Evolutionary conservation across 2,329 filamentous ascomycete genomes (phyloP), one percentile per base, ranked within the genome.

Genomic region (Chaetomiaceae sp.): DNA sequence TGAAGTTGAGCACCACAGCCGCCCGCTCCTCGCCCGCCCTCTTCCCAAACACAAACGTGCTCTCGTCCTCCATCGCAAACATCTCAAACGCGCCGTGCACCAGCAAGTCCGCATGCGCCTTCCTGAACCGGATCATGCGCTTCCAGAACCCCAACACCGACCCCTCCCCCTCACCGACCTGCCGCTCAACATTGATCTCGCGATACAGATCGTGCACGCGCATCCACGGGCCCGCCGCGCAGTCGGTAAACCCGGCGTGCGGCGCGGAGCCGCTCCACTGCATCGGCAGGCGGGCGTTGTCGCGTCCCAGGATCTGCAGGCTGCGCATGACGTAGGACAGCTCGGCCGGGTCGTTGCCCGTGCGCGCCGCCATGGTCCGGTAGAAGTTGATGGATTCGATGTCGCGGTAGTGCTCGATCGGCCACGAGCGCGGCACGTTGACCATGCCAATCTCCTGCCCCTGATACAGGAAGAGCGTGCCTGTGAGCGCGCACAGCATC

Each of bases 261-360:
- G 0, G 66, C 59, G 0, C 66, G 65, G 29, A 27, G 0, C 61
- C 68, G 45, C 72, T 72, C 83, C 83, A 87, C 52, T 83, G 80
- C 67, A 88, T 78, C 0, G 83, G 83, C 3, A 79, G 74, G n/a
- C 83, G 71, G 8, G 80, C 74, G 58, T 87, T 78, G 59, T 87
- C 83, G 26, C 81, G 69, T 6, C 74, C 81, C 24, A 84, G 73
- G 48, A 74, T 69, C 52, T 80, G 74, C 42, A 86, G 66, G 32
- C 76, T 68, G 8, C 67, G 62, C 55, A 74, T 70, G 0, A 72
- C 75, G 30, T 71, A 66, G 11, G 65, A 66, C 2, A 78, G 62
- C 22, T 61, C 64, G 33, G 67, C 64, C 8, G 62, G 55, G 46
- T 68, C 60, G n/a, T 58, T 51, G 1, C 56, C 38, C 7, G 54